These are phyloP conservation scores for Lophium mytilinum DNA, from an alignment of 495 filamentous ascomycete species.

Conservation along the genomic window DNA sequence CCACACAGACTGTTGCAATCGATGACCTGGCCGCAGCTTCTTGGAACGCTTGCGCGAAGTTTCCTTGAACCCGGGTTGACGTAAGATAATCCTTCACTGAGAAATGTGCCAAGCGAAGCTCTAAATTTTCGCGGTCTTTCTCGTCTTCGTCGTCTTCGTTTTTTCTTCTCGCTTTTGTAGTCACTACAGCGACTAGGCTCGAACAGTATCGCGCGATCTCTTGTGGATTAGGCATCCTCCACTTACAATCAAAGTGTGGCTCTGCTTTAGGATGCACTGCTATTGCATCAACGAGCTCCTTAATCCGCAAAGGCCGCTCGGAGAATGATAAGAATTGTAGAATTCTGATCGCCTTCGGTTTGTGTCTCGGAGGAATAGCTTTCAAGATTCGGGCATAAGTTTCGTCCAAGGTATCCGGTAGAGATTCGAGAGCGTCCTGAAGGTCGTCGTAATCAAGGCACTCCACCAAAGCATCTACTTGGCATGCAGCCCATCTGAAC, in stretches of 20 bases:
- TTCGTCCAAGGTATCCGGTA: conserved; percentile 34
- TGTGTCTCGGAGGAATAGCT: conserved; percentile 24
- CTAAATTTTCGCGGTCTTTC: not conserved
- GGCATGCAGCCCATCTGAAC: conserved; percentile 40
- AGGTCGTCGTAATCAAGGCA: conserved; percentile 27
- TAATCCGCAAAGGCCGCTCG: conserved; percentile 14
- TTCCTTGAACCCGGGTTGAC: conserved; percentile 12
- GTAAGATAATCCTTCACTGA: conserved; percentile 38
- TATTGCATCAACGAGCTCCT: conserved; percentile 31
- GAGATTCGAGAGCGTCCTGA: conserved; percentile 25
- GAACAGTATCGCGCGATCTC: conserved; percentile 28
- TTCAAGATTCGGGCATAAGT: conserved; percentile 35
- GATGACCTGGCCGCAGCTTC: conserved; percentile 21
- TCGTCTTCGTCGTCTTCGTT: not conserved
- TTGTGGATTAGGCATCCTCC: conserved; percentile 19
- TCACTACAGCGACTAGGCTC: conserved; percentile 18
- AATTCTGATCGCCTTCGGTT: conserved; percentile 19
- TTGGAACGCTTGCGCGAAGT: conserved; percentile 5
- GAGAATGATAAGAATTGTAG: conserved; percentile 32
- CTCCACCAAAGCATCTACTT: conserved; percentile 33
- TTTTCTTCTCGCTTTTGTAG: no score
- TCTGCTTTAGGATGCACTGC: conserved; percentile 13
- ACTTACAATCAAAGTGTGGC: conserved; percentile 18
- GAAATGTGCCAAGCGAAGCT: conserved; percentile 31
- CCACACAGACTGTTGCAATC: conserved; percentile 30